Conservation (phyloP, 495 filamentous ascomycete genomes). For the Podospora australis region DNA sequence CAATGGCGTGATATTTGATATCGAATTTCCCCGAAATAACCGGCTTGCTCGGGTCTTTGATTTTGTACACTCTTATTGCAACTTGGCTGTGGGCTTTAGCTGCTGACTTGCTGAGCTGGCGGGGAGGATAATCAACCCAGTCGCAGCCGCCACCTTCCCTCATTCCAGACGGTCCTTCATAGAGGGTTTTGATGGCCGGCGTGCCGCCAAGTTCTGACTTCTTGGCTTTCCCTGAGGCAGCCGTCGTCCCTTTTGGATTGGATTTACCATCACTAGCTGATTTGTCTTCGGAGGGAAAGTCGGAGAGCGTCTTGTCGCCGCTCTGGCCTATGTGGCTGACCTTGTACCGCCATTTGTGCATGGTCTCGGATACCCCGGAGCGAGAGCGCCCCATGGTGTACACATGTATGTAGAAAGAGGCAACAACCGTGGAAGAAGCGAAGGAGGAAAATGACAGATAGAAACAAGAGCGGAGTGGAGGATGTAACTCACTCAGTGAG, state of each 20-base stretch:
- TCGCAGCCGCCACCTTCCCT: constrained; percentile 17
- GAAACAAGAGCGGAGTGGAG: no score
- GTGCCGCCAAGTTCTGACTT: constrained; percentile 15
- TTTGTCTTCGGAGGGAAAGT: constrained; percentile 16
- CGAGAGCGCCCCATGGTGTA: constrained; percentile 2
- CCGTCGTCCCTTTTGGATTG: neutral
- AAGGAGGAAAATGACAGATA: no score
- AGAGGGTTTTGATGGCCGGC: constrained; percentile 21
- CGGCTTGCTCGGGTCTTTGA: constrained; percentile 29
- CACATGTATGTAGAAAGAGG: no score
- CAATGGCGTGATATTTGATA: constrained; percentile 29
- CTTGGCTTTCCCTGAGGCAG: neutral
- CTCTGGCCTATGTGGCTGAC: constrained; percentile 14
- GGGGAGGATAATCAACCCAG: constrained; percentile 36
- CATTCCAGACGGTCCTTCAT: constrained; percentile 29
- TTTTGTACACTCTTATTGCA: constrained; percentile 36
- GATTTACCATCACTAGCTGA: neutral
- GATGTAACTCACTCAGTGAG: no score
- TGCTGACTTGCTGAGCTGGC: constrained; percentile 28
- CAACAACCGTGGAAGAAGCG: no score
- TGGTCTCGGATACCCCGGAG: constrained; percentile 16
- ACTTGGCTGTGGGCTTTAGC: constrained; percentile 30
- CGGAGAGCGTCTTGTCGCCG: constrained; percentile 20
- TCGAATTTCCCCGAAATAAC: constrained; percentile 26
- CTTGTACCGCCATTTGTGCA: constrained; percentile 26